phyloP scores from a whole-genome alignment of 805 yeast genomes.

The Cyberlindnera nakhonratchasimensis region DNA sequence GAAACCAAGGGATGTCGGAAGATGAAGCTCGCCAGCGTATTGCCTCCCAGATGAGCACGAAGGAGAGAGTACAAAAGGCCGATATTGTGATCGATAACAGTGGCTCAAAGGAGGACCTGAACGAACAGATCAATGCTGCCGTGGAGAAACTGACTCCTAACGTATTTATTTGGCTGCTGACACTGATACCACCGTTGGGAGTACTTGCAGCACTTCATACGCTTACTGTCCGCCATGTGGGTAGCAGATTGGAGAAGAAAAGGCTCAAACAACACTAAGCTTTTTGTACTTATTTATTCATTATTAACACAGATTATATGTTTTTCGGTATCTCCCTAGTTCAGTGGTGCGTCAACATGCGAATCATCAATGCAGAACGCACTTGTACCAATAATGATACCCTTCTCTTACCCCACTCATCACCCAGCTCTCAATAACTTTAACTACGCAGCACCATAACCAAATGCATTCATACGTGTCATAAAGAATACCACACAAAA shows the following conservation, averaged over 20 bases:
- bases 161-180: constrained; percentile 28
- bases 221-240: constrained; percentile 7
- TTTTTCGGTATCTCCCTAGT: background rate
- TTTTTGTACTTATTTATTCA: no score
- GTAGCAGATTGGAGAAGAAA: constrained; percentile 5
- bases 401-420: no score
- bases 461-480: constrained; percentile 1
- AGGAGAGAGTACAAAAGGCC: constrained; percentile 52
- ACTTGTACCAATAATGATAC: no score
- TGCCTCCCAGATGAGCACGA: constrained; percentile 67
- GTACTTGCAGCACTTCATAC: constrained; percentile 17
- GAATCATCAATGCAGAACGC: no score
- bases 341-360: no score
- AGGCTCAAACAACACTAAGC: background rate
- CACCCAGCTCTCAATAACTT: no score
- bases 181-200: constrained; percentile 42
- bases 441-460: no score
- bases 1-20: constrained; percentile 64
- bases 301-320: background rate
- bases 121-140: constrained; percentile 39
- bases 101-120: constrained; percentile 40
- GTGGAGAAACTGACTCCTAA: constrained; percentile 39
- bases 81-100: constrained; percentile 70
- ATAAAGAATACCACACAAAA: background rate
- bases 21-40: constrained; percentile 75